These are phyloP conservation scores for Ulvella scutata DNA, from an alignment of 139 green algal genomes.

Conservation along the genomic window DNA sequence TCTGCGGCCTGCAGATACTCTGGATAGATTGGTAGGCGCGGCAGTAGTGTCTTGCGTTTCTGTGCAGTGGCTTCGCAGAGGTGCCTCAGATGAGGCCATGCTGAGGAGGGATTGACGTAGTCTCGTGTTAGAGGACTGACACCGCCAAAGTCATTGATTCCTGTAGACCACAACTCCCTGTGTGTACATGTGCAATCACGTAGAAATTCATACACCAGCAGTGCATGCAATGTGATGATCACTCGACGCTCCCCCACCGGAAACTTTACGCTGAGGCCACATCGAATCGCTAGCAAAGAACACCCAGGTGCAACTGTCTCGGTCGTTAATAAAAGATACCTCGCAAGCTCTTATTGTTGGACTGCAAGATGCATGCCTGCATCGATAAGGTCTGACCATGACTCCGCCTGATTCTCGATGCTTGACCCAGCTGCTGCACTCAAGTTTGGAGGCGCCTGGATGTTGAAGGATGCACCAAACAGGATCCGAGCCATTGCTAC, in stretches of 20 bases:
- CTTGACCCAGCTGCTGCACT: slow-evolving; percentile 20
- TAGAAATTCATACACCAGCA: too few species aligned
- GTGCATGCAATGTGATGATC: too few species aligned
- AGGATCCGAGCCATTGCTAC: slow-evolving; percentile 55
- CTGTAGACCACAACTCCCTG: too few species aligned
- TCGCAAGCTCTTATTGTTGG: too few species aligned
- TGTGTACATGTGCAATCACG: too few species aligned
- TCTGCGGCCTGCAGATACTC: slow-evolving; percentile 15
- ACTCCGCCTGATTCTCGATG: neutral
- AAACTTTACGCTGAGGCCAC: too few species aligned
- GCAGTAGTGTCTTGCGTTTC: slow-evolving; percentile 47
- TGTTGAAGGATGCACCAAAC: slow-evolving; percentile 46
- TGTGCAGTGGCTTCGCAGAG: slow-evolving; percentile 42
- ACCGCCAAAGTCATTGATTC: slow-evolving; percentile 77
- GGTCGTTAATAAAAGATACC: too few species aligned
- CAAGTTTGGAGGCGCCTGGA: slow-evolving; percentile 76
- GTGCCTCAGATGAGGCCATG: slow-evolving; percentile 56
- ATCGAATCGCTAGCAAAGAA: too few species aligned
- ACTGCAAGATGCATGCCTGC: neutral
- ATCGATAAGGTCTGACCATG: neutral
- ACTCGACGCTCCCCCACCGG: too few species aligned
- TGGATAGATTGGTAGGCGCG: slow-evolving; percentile 63
- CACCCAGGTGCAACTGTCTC: too few species aligned
- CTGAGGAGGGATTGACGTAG: slow-evolving; percentile 60
- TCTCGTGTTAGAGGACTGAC: slow-evolving; percentile 68